Base-by-base conservation (phyloP, 148 eudicot genomes). In the Heliamphora exappendiculata region DNA sequence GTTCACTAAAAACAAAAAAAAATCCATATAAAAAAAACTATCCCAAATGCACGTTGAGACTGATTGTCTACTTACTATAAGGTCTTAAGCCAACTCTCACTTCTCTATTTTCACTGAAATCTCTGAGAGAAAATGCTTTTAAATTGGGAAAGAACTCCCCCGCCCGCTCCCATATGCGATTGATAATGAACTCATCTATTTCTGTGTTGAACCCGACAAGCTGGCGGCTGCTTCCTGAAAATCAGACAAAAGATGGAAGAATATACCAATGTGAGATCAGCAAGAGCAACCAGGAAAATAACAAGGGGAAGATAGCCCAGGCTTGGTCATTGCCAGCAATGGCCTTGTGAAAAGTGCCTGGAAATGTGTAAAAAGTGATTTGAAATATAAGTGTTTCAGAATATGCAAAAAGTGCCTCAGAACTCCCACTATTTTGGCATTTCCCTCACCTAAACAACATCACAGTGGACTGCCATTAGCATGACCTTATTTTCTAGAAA, bases 151-250 rank as follows among this genome's bases (percentile, higher is more conserved):
- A 88, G 81, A 90, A 95, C 74, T 87, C 89, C 57, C 76, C 87
- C 29, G 94, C 91, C 62, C 92, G 85, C 45, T 89, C 87, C 98
- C 97, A 95, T 82, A 95, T 91, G 75, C 80, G 73, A 34, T 82
- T 54, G 54, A 95, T 80, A 66, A 91, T 82, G 24, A 75, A 51
- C 76, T 84, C 85, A 74, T 92, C 87, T 49, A 88, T 72, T 70
- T 89, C 89, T 29, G 97, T 87, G 78, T 81, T 78, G 75, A 89
- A 95, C 77, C 98, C 98, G 78, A 87, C 87, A 81, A 95, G 79
- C 79, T 95, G 94, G 34, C 98, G 86, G 85, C 98, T 95, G 87
- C 96, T 94, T 33, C 98, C 98, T 95, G 87, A 36, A 78, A 82
- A 47, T 69, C 37, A 79, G 45, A 64, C 28, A 42, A 49, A n/a